Conservation (phyloP, 352 stramenopile species). For the Globisporangium spinosum region DNA sequence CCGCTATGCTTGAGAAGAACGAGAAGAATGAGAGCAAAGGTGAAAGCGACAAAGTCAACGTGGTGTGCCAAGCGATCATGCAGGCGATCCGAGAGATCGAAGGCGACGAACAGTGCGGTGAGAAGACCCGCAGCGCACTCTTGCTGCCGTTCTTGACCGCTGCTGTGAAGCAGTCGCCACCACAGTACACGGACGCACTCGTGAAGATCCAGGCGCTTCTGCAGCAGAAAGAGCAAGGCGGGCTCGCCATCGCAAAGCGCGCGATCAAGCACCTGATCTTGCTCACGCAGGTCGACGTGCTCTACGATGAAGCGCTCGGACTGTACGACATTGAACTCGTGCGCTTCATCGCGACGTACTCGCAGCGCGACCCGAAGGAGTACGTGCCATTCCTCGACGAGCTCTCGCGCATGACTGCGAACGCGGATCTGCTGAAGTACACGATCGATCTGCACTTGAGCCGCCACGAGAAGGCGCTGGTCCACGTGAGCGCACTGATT, state of each 20-base stretch:
- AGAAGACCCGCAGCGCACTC: conserved; percentile 26
- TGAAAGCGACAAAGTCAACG: conserved; percentile 44
- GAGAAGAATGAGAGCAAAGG: conserved; percentile 2
- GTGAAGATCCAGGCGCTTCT: conserved; percentile 36
- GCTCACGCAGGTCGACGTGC: conserved; percentile 56
- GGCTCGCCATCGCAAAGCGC: conserved; percentile 30
- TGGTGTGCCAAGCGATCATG: conserved; percentile 51
- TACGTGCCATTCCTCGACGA: conserved; percentile 62
- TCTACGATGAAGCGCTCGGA: conserved; percentile 63
- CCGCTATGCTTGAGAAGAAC: background rate
- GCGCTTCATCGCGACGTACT: conserved; percentile 55
- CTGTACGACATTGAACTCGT: conserved; percentile 68
- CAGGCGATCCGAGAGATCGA: conserved; percentile 30
- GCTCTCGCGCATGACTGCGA: conserved; percentile 29
- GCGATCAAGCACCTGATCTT: conserved; percentile 75
- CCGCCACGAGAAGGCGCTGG: conserved; percentile 40
- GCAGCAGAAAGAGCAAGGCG: background rate
- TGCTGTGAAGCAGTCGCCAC: conserved; percentile 60
- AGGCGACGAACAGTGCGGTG: conserved; percentile 15
- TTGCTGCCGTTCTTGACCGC: conserved; percentile 64
- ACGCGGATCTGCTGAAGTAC: conserved; percentile 46
- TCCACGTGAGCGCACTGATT: conserved; percentile 36
- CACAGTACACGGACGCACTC: conserved; percentile 44
- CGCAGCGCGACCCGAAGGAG: conserved; percentile 66
- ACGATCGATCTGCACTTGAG: conserved; percentile 54